phyloP scores from a whole-genome alignment of 2,329 filamentous ascomycete genomes.

The Metarhizium robertsii region DNA sequence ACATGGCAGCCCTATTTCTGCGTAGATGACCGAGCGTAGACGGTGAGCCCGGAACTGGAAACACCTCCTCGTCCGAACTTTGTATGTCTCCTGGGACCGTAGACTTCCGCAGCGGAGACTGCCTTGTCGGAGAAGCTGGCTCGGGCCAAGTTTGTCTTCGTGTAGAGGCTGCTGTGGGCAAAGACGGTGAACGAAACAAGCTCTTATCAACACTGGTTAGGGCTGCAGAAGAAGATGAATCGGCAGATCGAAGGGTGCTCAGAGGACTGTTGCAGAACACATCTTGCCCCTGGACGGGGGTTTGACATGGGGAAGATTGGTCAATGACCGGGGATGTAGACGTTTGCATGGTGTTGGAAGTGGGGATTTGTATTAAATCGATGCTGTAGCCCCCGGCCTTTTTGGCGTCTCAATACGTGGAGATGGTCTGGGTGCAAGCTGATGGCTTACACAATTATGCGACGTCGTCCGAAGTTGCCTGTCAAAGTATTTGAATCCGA shows the following conservation, averaged over 20 bases:
- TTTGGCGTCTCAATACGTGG: neutral
- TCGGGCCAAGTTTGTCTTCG: neutral
- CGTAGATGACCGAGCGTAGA: conserved; percentile 11
- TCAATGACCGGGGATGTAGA: conserved; percentile 3
- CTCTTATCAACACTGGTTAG: neutral
- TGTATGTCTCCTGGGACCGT: neutral
- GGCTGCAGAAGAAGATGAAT: neutral
- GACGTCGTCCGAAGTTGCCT: neutral
- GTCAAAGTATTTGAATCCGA: neutral
- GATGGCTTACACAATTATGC: neutral
- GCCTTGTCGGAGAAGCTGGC: conserved; percentile 1
- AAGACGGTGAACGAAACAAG: neutral
- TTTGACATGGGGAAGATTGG: neutral
- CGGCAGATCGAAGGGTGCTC: neutral
- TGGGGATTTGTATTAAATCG: conserved; percentile 8
- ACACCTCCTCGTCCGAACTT: conserved; percentile 2
- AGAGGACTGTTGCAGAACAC: neutral
- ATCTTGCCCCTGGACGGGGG: conserved; percentile 7
- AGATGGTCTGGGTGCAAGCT: neutral
- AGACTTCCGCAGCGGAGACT: conserved; percentile 1
- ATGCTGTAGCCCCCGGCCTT: conserved; percentile 1
- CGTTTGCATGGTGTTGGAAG: conserved; percentile 15
- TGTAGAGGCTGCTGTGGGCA: neutral
- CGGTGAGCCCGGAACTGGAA: conserved; percentile 10
- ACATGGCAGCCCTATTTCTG: conserved; percentile 15